Conservation (phyloP, 805 yeast genomes). For the Wickerhamomyces sydowiorum region DNA sequence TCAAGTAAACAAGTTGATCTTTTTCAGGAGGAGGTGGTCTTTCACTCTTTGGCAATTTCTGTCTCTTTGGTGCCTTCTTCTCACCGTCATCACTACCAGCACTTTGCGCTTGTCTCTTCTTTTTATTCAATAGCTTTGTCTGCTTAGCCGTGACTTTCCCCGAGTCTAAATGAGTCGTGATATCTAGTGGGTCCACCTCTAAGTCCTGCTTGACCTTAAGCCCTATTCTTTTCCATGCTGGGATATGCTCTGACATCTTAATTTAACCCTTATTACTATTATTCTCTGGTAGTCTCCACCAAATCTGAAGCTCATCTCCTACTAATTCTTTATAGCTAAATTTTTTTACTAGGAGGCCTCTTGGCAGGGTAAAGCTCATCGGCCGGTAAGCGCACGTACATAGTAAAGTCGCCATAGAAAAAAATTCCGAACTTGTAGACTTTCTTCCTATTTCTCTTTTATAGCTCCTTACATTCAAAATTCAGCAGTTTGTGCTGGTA, state of each 20-base stretch:
- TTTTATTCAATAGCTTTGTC: constrained; percentile 33
- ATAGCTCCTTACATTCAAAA: constrained; percentile 16
- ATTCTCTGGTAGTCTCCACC: background rate
- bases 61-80: constrained; percentile 64
- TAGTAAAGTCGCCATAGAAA: background rate
- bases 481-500: constrained; percentile 3
- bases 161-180: constrained; percentile 39
- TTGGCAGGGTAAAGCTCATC: too few relatives aligned
- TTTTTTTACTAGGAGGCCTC: too few relatives aligned
- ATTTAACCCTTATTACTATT: background rate
- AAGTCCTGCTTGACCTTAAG: constrained; percentile 48
- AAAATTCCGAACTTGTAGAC: background rate
- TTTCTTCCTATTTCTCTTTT: background rate
- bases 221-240: constrained; percentile 84
- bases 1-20: constrained; percentile 65
- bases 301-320: background rate
- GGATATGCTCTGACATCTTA: constrained; percentile 32
- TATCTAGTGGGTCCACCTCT: constrained; percentile 39
- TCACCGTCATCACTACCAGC: constrained; percentile 10
- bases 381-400: too few relatives aligned
- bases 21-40: constrained; percentile 69
- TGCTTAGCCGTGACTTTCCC: constrained; percentile 36
- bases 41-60: constrained; percentile 61
- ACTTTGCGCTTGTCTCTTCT: constrained; percentile 7
- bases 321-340: background rate